Evolutionary conservation across 768 basidiomycete genomes (phyloP), one percentile per base, ranked within the genome.

Genomic region (Tylopilus subfusipes): DNA sequence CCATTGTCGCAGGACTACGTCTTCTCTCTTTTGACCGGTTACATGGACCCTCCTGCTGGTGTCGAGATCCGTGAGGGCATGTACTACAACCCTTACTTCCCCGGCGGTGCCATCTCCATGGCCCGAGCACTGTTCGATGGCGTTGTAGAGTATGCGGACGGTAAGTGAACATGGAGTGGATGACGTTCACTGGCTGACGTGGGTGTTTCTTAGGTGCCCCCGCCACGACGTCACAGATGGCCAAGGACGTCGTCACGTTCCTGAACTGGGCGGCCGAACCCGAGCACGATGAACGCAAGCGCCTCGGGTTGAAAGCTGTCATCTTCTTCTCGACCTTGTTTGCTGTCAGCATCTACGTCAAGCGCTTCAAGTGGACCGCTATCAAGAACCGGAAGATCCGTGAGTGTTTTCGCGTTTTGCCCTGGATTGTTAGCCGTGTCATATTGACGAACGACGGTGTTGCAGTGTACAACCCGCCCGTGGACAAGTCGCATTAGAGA

Each of bases 41-140:
- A 98, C 75, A 79, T 93, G 40, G 97, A 98, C 65, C 88, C 97
- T 48, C 97, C 97, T 40, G 93, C 96, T 55, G 93, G 93, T 55
- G 89, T 96, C 57, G 90, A 93, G 69, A 80, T 96, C 60, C 92
- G 91, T 72, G 96, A 98, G 49, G 96, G 93, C 62, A 90, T 98
- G 92, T 97, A 95, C 82, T 98, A 97, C 82, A 93, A 93, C 76
- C 93, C 94, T 19, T 98, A 88, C 79, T 99, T 99, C 89, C 96
- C 96, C 39, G 94, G 97, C 51, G 96, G 95, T 66, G 94, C 94
- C 61, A 98, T 98, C 56, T 90, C 92, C 68, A 99, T 99, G 97
- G 94, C 93, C 48, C 92, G 96, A 68, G 84, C 98, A 33, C 76
- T 98, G 61, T 98, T 90, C 69, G 97, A 98, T 65, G 95, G 93